These are phyloP conservation scores for Suhomyces anneliseae DNA, from an alignment of 1,139 yeast genomes.

Conservation along the genomic window DNA sequence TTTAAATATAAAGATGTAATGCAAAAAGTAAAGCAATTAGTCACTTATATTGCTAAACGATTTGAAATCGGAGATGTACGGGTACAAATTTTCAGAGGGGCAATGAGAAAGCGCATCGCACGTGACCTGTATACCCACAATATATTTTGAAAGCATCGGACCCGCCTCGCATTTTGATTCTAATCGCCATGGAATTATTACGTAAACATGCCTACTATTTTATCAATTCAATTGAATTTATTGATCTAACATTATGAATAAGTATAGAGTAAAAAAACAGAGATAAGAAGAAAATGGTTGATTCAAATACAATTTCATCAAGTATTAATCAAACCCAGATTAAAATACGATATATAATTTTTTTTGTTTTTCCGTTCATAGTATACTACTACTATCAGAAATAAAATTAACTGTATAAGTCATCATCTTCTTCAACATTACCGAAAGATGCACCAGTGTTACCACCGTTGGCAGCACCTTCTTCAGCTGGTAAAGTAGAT, in stretches of 20 bases:
- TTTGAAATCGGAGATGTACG: background rate
- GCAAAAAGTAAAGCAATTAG: background rate
- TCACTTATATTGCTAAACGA: background rate
- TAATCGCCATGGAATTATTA: no score
- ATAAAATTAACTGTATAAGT: constrained; percentile 67
- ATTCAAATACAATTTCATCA: background rate
- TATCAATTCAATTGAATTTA: background rate
- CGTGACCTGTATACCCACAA: background rate
- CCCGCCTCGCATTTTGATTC: no score
- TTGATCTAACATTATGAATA: background rate
- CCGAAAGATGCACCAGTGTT: constrained; percentile 72
- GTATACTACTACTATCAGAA: background rate
- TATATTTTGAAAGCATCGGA: no score
- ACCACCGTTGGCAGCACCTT: constrained; percentile 72
- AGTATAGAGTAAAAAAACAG: background rate
- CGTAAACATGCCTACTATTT: background rate
- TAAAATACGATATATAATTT: background rate
- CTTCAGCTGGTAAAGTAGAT: constrained; percentile 20
- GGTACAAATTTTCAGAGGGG: constrained; percentile 1
- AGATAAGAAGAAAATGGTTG: background rate
- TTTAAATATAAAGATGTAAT: background rate
- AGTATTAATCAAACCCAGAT: background rate
- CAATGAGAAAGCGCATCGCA: background rate
- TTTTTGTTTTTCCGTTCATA: background rate
- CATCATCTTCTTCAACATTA: constrained; percentile 88